Percentiles rank a stretch among this genome's conserved stretches.
These are phyloP conservation scores for Calophaca sinica DNA, from an alignment of 306 rosid species.

Conservation along the genomic window DNA sequence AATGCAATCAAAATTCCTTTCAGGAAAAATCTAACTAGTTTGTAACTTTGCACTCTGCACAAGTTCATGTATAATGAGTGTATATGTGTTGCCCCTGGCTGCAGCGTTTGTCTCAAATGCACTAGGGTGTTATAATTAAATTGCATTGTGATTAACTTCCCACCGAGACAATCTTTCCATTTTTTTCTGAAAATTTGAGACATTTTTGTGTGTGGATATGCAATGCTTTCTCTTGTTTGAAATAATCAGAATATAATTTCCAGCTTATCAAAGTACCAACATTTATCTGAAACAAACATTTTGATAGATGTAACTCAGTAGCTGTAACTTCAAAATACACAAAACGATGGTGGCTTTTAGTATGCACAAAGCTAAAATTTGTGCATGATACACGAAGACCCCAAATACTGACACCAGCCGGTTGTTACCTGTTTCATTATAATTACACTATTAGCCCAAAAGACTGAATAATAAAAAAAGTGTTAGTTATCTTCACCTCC, in stretches of 20 bases:
- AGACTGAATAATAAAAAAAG: too few relatives aligned
- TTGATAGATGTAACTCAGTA: neutral
- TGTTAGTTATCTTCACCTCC: too few relatives aligned
- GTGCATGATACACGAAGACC: too few relatives aligned
- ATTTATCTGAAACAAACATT: neutral
- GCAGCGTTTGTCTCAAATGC: too few relatives aligned
- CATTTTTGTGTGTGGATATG: neutral
- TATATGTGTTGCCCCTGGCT: constrained; percentile 30
- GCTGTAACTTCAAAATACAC: neutral
- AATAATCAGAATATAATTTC: neutral
- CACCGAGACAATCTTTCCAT: neutral
- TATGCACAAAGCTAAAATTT: too few relatives aligned
- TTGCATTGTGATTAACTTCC: constrained; percentile 10
- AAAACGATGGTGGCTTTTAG: too few relatives aligned
- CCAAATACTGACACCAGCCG: too few relatives aligned
- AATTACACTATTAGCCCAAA: too few relatives aligned
- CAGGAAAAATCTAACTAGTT: constrained; percentile 5
- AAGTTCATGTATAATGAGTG: constrained; percentile 36
- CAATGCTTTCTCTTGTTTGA: neutral
- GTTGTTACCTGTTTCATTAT: too few relatives aligned
- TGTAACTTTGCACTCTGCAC: constrained; percentile 23
- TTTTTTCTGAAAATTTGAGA: neutral
- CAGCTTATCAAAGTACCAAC: neutral
- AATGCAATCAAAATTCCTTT: constrained; percentile 5
- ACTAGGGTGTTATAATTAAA: neutral